Percentiles rank a stretch among this genome's conserved stretches.
Evolutionary conservation across 1,284 basidiomycete species (phyloP).

Genomic region (Cerioporus squamosus): DNA sequence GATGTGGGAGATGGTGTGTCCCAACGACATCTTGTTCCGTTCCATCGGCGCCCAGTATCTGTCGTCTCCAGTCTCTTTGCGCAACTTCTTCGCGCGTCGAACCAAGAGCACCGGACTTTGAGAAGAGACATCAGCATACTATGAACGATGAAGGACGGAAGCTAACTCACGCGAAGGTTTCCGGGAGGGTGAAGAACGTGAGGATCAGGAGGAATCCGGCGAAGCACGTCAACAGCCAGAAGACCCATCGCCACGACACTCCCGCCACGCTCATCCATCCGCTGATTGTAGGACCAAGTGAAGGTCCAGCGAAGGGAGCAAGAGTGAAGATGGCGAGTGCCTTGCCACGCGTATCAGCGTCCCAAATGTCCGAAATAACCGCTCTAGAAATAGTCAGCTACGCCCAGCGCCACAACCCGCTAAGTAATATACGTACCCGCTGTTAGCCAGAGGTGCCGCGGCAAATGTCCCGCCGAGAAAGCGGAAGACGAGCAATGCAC

Average conservation of each 20-base stretch:
- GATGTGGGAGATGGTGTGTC: conserved; percentile 37
- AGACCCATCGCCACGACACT: conserved; percentile 74
- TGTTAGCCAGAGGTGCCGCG: conserved; percentile 44
- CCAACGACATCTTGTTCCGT: conserved; percentile 35
- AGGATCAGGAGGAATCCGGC: conserved; percentile 51
- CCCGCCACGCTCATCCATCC: conserved; percentile 55
- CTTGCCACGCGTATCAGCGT: conserved; percentile 39
- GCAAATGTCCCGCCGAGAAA: conserved; percentile 67
- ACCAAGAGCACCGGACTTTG: conserved; percentile 54
- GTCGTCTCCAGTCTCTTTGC: conserved; percentile 56
- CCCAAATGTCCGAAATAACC: conserved; percentile 41
- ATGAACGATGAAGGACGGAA: background rate
- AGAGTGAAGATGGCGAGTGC: conserved; percentile 40
- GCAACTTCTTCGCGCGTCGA: conserved; percentile 34
- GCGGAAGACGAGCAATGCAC: conserved; percentile 63
- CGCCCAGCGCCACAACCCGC: too few relatives aligned
- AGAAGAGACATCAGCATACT: background rate
- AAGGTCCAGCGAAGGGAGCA: conserved; percentile 81
- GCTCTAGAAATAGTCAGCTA: conserved; percentile 34
- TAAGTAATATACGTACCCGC: conserved; percentile 30
- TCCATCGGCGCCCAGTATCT: conserved; percentile 52
- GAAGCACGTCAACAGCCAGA: conserved; percentile 77
- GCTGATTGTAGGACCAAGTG: conserved; percentile 67
- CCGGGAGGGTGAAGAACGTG: conserved; percentile 73
- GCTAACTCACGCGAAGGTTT: conserved; percentile 61